phyloP scores from a whole-genome alignment of 176 grass and related monocot species.

The Oryza brachyantha region DNA sequence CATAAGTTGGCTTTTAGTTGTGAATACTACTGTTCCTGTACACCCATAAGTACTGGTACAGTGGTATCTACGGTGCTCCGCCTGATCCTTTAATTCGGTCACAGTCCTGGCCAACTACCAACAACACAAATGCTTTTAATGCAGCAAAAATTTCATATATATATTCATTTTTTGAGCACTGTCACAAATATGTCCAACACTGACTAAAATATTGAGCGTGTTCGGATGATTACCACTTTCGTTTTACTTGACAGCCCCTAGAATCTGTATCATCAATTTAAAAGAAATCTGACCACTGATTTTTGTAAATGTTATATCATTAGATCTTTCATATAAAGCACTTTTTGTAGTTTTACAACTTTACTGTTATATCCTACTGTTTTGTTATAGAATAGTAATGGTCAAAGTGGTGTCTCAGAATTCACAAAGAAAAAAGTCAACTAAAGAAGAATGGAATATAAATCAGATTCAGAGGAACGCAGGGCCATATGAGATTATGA shows the following conservation, averaged over 20 bases:
- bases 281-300: background rate
- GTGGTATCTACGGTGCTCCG: background rate
- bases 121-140: constrained; percentile 17
- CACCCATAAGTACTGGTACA: background rate
- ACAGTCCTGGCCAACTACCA: background rate
- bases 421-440: background rate
- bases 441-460: too few relatives aligned
- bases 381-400: background rate
- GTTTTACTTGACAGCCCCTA: background rate
- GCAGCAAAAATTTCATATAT: background rate
- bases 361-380: background rate
- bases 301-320: too few relatives aligned
- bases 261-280: background rate
- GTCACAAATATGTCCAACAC: background rate
- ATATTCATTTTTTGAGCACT: background rate
- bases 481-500: too few relatives aligned
- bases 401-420: background rate
- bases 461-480: too few relatives aligned
- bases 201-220: background rate
- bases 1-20: background rate
- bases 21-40: background rate
- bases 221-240: background rate
- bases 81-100: background rate
- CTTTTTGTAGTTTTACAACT: too few relatives aligned
- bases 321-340: too few relatives aligned